These are phyloP conservation scores for Arthonia radiata DNA, from an alignment of 495 filamentous ascomycete genomes.

Conservation along the genomic window DNA sequence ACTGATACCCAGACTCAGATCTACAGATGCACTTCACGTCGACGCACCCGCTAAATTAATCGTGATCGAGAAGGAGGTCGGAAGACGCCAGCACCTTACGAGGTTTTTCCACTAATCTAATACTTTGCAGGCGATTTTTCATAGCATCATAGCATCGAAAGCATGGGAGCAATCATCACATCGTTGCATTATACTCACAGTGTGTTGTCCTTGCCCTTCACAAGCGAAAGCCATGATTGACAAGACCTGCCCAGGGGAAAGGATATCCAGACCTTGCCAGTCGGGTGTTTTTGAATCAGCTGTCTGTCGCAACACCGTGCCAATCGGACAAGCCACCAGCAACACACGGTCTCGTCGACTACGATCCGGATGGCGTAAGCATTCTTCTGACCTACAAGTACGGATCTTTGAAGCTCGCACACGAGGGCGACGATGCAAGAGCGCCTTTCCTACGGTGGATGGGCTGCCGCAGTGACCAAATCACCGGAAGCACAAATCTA, in stretches of 20 bases:
- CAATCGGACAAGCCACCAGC: conserved; percentile 15
- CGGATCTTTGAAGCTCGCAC: conserved; percentile 46
- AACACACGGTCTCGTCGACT: conserved; percentile 53
- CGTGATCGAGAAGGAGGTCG: conserved; percentile 79
- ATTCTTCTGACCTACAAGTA: conserved; percentile 76
- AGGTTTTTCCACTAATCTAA: conserved; percentile 3
- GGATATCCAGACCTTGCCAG: conserved; percentile 80
- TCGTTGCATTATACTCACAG: conserved; percentile 43
- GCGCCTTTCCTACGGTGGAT: conserved; percentile 43
- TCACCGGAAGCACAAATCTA: conserved; percentile 7
- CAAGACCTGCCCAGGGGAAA: conserved; percentile 35
- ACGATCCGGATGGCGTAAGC: conserved; percentile 63
- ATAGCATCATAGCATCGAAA: conserved; percentile 29
- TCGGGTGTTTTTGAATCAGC: conserved; percentile 39
- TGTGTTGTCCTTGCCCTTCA: conserved; percentile 10
- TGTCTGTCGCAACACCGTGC: conserved; percentile 15
- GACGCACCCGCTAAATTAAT: conserved; percentile 40
- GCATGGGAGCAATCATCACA: conserved; percentile 25
- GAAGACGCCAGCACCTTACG: neutral
- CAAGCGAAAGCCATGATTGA: neutral
- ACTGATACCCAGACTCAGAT: conserved; percentile 34
- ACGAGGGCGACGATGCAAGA: conserved; percentile 37
- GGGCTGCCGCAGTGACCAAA: conserved; percentile 41
- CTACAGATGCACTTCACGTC: conserved; percentile 29
- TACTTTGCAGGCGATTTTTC: conserved; percentile 46